phyloP scores from a whole-genome alignment of 768 basidiomycete species.

The Chalciporus pseudorubinellus region DNA sequence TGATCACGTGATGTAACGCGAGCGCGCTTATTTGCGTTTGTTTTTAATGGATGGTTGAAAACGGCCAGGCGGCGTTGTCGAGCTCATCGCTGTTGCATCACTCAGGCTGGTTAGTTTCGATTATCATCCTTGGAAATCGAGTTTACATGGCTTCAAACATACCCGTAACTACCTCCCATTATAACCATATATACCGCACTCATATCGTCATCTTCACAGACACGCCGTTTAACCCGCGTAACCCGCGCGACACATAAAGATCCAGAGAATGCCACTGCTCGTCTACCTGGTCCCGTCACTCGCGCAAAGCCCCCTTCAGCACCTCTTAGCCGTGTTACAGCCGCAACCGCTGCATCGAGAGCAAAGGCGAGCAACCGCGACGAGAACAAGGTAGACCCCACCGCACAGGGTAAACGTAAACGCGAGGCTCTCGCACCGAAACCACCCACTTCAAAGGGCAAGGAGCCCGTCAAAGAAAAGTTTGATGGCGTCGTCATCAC shows the following conservation, averaged over 20 bases:
- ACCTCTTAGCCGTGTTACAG: constrained; percentile 42
- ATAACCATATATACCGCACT: background rate
- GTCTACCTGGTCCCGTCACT: constrained; percentile 55
- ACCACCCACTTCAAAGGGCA: background rate
- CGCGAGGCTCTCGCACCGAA: constrained; percentile 60
- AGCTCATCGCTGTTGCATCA: no score
- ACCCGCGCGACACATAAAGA: constrained; percentile 55
- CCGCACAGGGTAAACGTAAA: constrained; percentile 64
- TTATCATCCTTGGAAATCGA: background rate
- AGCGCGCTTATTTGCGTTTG: constrained; percentile 36
- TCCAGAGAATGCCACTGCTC: constrained; percentile 69
- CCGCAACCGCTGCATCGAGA: constrained; percentile 37
- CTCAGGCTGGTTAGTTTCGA: constrained; percentile 16
- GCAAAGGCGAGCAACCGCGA: constrained; percentile 27
- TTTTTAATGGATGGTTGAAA: constrained; percentile 39
- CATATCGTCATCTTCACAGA: constrained; percentile 35
- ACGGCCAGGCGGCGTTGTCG: constrained; percentile 22
- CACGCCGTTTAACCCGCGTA: constrained; percentile 61
- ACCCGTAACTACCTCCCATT: constrained; percentile 36
- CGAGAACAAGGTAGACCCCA: constrained; percentile 45
- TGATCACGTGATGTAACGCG: constrained; percentile 37
- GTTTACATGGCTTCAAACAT: constrained; percentile 41
- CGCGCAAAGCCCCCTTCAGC: constrained; percentile 53
- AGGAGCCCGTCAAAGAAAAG: constrained; percentile 39
- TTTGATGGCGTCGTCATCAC: constrained; percentile 66